Evolutionary conservation across 164 flowering plant genomes (phyloP).

Genomic region (Amborella trichopoda): DNA sequence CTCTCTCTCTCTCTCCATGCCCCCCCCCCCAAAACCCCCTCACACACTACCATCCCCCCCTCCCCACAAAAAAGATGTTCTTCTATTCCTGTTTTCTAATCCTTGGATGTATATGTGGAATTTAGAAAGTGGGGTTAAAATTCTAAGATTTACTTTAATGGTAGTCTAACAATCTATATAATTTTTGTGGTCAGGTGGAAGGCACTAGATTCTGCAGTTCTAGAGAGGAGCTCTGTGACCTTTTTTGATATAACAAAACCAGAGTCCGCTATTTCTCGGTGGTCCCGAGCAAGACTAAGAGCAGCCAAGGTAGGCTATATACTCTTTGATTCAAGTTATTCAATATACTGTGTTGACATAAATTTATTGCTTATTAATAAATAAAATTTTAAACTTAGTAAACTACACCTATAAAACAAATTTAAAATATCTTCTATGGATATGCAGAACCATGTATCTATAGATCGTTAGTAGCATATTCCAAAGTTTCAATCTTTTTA

Average conservation of each 20-base stretch:
- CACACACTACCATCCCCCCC: no score
- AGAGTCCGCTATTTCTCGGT: conserved; percentile 44
- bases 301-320: conserved; percentile 44
- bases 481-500: neutral
- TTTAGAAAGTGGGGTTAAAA: no score
- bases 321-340: neutral
- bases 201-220: conserved; percentile 46
- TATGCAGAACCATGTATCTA: no score
- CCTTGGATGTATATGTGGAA: neutral
- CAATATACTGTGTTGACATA: neutral
- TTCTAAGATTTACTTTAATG: neutral
- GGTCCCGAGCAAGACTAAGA: conserved; percentile 45
- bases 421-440: no score
- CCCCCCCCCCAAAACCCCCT: no score
- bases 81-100: neutral
- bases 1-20: no score
- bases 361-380: no score
- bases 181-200: conserved; percentile 42
- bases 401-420: no score
- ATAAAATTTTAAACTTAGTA: no score
- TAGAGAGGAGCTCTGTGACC: conserved; percentile 36
- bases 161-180: neutral
- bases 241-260: conserved; percentile 29
- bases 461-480: neutral
- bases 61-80: neutral